Percentiles rank a stretch among this genome's conserved stretches.
Conservation (phyloP, 164 flowering plant species). For the Stephania japonica region DNA sequence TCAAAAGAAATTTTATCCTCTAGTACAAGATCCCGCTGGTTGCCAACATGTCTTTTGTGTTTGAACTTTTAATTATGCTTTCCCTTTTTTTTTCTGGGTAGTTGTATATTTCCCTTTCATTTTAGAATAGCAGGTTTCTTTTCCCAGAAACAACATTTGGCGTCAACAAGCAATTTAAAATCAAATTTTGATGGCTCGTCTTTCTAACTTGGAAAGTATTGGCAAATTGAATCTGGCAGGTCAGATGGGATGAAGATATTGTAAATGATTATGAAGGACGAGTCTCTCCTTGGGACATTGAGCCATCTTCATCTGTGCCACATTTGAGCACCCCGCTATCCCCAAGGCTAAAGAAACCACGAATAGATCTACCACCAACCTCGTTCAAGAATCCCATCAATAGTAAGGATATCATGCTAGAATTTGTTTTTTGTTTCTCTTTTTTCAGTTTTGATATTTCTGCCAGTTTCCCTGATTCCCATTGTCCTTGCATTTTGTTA, state of each 20-base stretch:
- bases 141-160: too few species aligned
- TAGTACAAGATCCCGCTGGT: too few species aligned
- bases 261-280: constrained; percentile 50
- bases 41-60: too few species aligned
- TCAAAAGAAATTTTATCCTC: too few species aligned
- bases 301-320: constrained; percentile 55
- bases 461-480: neutral
- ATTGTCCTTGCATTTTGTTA: neutral
- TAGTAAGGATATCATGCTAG: constrained; percentile 29
- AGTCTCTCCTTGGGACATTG: constrained; percentile 94
- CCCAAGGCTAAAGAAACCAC: constrained; percentile 70
- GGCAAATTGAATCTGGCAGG: constrained; percentile 36
- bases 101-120: too few species aligned
- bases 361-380: constrained; percentile 41
- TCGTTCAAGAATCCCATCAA: constrained; percentile 37
- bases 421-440: neutral
- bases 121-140: too few species aligned
- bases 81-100: too few species aligned
- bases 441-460: neutral
- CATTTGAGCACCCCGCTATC: constrained; percentile 58
- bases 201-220: neutral
- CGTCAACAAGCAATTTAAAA: too few species aligned
- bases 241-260: constrained; percentile 75
- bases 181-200: too few species aligned
- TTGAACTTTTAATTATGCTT: too few species aligned